These are phyloP conservation scores for Arthrobotrys sinensis DNA, from an alignment of 2,329 filamentous ascomycete species.

Conservation along the genomic window DNA sequence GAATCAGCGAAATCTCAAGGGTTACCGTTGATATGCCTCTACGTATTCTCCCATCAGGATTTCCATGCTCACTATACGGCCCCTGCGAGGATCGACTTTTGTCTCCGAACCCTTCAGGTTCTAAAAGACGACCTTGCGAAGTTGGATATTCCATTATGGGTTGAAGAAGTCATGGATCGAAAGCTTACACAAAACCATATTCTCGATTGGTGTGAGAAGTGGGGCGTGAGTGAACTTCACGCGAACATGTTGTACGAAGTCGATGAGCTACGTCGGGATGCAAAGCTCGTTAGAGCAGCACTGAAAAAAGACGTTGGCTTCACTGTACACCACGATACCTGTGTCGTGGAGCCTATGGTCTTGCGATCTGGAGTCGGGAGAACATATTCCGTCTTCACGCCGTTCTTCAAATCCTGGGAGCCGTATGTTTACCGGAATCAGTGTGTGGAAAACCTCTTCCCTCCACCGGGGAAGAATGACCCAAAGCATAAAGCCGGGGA, in stretches of 20 bases:
- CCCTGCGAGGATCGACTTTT: conserved; percentile 83
- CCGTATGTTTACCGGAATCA: conserved; percentile 79
- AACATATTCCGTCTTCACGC: conserved; percentile 87
- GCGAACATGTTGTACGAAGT: conserved; percentile 93
- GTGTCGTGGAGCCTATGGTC: conserved; percentile 78
- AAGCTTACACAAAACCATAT: conserved; percentile 76
- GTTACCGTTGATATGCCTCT: conserved; percentile 82
- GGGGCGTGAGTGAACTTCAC: conserved; percentile 82
- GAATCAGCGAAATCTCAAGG: conserved; percentile 77
- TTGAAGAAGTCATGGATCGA: conserved; percentile 79
- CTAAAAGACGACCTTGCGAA: conserved; percentile 78
- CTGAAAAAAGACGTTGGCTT: conserved; percentile 78
- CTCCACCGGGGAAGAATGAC: conserved; percentile 74
- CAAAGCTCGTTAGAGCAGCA: conserved; percentile 75
- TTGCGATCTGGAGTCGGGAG: conserved; percentile 74
- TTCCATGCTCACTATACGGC: conserved; percentile 84
- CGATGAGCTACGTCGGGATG: conserved; percentile 86
- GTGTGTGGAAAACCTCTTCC: conserved; percentile 76
- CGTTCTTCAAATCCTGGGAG: conserved; percentile 85
- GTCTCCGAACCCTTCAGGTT: conserved; percentile 78
- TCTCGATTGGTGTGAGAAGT: conserved; percentile 77
- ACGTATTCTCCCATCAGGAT: conserved; percentile 86
- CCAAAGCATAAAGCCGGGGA: conserved; percentile 52
- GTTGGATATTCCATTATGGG: conserved; percentile 82
- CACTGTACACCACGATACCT: conserved; percentile 83